Conservation (phyloP, 169 alveolate species). For the Eimeria zaria region DNA sequence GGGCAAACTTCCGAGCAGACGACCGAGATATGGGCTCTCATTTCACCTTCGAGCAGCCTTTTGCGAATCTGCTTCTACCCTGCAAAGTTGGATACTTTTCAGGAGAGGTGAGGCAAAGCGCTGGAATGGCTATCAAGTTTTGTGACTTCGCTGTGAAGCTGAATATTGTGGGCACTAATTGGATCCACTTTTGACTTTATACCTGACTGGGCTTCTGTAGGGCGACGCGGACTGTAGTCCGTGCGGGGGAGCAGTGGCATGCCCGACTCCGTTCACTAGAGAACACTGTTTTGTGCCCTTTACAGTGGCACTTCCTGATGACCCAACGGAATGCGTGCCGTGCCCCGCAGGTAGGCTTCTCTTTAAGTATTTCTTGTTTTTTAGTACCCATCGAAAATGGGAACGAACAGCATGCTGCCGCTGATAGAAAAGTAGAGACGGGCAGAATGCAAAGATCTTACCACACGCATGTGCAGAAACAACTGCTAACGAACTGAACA, state of each 20-base stretch:
- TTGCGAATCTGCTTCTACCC: constrained; percentile 37
- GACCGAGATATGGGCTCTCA: neutral
- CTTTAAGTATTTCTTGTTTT: neutral
- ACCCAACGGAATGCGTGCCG: constrained; percentile 72
- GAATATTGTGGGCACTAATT: neutral
- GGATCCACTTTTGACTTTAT: neutral
- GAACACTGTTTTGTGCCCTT: constrained; percentile 55
- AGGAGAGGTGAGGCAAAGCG: constrained; percentile 21
- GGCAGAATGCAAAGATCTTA: neutral
- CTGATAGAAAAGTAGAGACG: neutral
- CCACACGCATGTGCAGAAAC: neutral
- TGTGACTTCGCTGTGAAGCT: neutral
- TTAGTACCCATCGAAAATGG: neutral
- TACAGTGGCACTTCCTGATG: constrained; percentile 68
- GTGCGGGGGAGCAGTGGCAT: constrained; percentile 69
- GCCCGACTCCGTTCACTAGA: constrained; percentile 51
- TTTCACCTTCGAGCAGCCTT: neutral
- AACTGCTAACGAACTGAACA: neutral
- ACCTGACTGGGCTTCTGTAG: constrained; percentile 28
- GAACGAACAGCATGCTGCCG: neutral
- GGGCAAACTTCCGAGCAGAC: neutral
- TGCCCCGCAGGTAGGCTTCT: constrained; percentile 63
- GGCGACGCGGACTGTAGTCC: constrained; percentile 66
- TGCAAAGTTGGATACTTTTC: constrained; percentile 62
- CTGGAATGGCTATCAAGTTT: neutral